Conservation (phyloP, 768 basidiomycete species). For the Trametes cingulata region DNA sequence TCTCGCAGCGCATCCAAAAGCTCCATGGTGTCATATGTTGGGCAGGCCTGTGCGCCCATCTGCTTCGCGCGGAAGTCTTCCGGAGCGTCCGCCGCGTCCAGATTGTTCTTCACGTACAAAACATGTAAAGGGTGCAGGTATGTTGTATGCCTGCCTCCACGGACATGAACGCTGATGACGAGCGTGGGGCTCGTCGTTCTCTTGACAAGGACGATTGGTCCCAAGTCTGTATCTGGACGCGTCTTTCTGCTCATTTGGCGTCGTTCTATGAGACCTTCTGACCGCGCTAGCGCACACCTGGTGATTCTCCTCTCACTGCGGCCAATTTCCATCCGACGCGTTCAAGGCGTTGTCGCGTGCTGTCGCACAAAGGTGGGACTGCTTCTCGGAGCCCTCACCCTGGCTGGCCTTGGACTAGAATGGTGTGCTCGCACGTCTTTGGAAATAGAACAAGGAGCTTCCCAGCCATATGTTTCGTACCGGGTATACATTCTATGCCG, state of each 20-base stretch:
- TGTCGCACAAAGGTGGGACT: background rate
- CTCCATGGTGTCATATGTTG: constrained; percentile 17
- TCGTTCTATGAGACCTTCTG: constrained; percentile 16
- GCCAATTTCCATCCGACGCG: constrained; percentile 5
- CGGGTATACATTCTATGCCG: constrained; percentile 4
- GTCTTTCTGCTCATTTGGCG: background rate
- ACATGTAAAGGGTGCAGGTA: constrained; percentile 3
- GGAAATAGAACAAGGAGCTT: background rate
- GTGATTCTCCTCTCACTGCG: constrained; percentile 7
- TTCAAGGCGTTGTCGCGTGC: constrained; percentile 7
- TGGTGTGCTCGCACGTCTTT: constrained; percentile 10
- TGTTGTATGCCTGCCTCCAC: constrained; percentile 2
- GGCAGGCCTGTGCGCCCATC: background rate
- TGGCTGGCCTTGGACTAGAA: constrained; percentile 2
- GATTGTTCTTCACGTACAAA: constrained; percentile 20
- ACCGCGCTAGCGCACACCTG: constrained; percentile 11
- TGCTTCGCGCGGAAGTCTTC: background rate
- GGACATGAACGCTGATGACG: constrained; percentile 9
- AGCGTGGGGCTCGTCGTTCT: constrained; percentile 8
- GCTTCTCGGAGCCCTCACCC: constrained; percentile 7
- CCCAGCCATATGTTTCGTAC: background rate
- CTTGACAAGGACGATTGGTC: constrained; percentile 13
- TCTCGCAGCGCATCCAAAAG: constrained; percentile 11
- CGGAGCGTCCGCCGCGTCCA: constrained; percentile 1
- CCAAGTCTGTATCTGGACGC: background rate